Base-by-base conservation (phyloP, 2,329 filamentous ascomycete genomes). In the Aspergillus pseudoglaucus region DNA sequence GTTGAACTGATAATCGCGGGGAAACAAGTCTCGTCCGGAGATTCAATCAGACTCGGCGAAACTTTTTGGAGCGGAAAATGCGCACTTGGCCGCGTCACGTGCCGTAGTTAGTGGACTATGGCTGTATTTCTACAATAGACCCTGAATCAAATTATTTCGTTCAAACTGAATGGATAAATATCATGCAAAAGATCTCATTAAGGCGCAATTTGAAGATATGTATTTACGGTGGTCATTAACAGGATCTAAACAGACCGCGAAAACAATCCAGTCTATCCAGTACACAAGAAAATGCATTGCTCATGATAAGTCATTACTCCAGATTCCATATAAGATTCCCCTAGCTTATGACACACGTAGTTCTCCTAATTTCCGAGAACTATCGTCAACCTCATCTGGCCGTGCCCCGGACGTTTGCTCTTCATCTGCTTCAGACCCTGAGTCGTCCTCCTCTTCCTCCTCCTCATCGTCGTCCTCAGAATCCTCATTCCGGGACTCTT, bases 401-500 rank as follows among this genome's bases (percentile, higher is more conserved):
- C 37, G 38, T 33, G 41, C 50, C 35, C 20, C 42, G 35, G 48
- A 47, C 47, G 46, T 48, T n/a, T 44, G 37, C 17, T 52, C 53
- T 2, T 68, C 72, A 6, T 64, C 65, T 6, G 48, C 49, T 2
- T 64, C 67, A 2, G 54, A 56, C 22, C 46, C 54, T 14, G 53
- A 53, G 32, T 66, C 49, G 9, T 60, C 51, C 8, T 56, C 57
- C 6, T 59, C 61, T n/a, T 59, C 55, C 6, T 59, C 61, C 14
- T 59, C 55, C 20, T 63, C 69, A 2, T 68, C 71, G 3, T 70
- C 71, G 4, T 65, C 65, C 8, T 67, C 66, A 2, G 64, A 65
- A 2, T 70, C 70, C n/a, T 70, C 69, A 40, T 70, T 64, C 39
- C 65, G 64, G 17, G 63, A 66, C 3, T 63, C 64, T 5, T 63